A percentile compares a stretch with the other conserved stretches of the same genome.
Conservation (phyloP, 495 filamentous ascomycete genomes). For the Penicillium paradoxum region DNA sequence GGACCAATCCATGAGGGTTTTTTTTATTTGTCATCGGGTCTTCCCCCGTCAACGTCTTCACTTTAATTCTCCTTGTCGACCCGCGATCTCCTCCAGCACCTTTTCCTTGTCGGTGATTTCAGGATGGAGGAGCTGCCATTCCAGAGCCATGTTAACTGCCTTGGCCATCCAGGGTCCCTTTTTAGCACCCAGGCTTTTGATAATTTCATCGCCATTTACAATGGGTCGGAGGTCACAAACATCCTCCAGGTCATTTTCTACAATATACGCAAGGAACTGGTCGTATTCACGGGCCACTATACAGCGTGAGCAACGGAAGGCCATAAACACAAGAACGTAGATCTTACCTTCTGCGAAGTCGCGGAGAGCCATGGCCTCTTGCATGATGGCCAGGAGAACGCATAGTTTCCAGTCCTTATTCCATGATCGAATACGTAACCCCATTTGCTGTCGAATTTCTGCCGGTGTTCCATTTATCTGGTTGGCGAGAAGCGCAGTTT, state of each 20-base stretch:
- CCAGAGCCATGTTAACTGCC: constrained; percentile 66
- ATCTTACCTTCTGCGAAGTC: constrained; percentile 30
- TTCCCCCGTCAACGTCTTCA: constrained; percentile 21
- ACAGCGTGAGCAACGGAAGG: constrained; percentile 10
- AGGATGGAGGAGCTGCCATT: constrained; percentile 84
- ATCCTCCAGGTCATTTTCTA: constrained; percentile 36
- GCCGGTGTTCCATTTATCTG: constrained; percentile 29
- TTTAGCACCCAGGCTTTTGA: constrained; percentile 52
- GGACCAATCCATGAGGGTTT: background rate
- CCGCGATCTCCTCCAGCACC: constrained; percentile 60
- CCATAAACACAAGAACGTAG: background rate
- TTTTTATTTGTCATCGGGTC: constrained; percentile 12
- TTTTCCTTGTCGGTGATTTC: constrained; percentile 51
- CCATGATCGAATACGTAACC: constrained; percentile 77
- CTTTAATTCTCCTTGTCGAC: constrained; percentile 51
- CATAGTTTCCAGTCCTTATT: constrained; percentile 71
- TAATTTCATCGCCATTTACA: constrained; percentile 62
- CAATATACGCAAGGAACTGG: constrained; percentile 40
- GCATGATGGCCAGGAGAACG: constrained; percentile 62
- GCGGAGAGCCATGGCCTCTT: constrained; percentile 52
- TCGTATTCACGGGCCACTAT: constrained; percentile 41
- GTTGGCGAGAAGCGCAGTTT: constrained; percentile 37
- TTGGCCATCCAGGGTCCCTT: constrained; percentile 75
- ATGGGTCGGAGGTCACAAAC: constrained; percentile 52
- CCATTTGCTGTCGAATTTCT: constrained; percentile 52